Percentiles rank a stretch among this genome's conserved stretches.
These are phyloP conservation scores for Trypanosoma mega DNA, from an alignment of 208 protist species.

Conservation along the genomic window DNA sequence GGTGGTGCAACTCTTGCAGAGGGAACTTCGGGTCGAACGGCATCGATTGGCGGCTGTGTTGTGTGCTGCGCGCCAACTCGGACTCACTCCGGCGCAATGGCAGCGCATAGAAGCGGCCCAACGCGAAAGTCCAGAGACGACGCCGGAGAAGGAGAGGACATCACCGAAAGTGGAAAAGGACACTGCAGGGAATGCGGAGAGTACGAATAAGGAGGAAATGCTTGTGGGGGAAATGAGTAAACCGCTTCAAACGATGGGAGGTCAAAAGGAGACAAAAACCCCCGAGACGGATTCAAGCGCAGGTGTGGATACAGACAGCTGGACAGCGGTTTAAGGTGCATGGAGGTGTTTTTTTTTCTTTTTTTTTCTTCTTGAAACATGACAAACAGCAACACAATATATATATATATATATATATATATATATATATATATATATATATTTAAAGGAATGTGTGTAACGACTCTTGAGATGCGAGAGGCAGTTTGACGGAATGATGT, in stretches of 20 bases:
- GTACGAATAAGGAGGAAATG: neutral
- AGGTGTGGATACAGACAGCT: constrained; percentile 18
- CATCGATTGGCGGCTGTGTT: constrained; percentile 33
- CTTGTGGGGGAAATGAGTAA: no score
- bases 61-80: neutral
- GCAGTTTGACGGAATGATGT: no score
- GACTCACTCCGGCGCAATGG: constrained; percentile 11
- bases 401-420: neutral
- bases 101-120: neutral
- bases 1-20: constrained; percentile 60
- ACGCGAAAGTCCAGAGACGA: neutral
- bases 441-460: no score
- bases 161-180: neutral
- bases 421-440: constrained; percentile 3
- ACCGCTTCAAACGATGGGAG: no score
- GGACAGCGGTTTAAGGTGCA: constrained; percentile 19
- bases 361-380: neutral
- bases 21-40: constrained; percentile 42
- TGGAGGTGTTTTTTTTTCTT: neutral
- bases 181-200: neutral
- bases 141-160: neutral
- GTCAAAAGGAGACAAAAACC: neutral
- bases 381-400: neutral
- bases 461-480: no score
- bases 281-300: neutral